A percentile compares a stretch with the other conserved stretches of the same genome.
phyloP scores from a whole-genome alignment of 129 eudicot species.

The Lonicera japonica region DNA sequence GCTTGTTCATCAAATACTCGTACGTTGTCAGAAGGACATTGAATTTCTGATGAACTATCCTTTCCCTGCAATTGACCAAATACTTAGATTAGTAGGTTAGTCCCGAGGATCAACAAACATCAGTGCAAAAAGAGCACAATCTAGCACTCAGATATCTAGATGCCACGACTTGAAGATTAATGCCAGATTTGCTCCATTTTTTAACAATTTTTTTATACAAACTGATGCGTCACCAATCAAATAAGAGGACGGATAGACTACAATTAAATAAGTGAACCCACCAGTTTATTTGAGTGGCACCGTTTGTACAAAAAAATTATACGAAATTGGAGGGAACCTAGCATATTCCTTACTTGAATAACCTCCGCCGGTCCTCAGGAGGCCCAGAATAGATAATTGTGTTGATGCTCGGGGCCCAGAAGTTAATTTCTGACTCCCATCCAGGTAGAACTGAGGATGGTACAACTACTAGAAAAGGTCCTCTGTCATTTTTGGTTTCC shows the following conservation, averaged over 20 bases:
- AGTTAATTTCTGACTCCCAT: slow-evolving; percentile 83
- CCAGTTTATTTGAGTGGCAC: too few species aligned
- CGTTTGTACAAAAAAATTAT: too few species aligned
- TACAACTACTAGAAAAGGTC: slow-evolving; percentile 95
- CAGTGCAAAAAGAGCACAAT: neutral
- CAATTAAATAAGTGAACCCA: too few species aligned
- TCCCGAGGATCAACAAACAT: neutral
- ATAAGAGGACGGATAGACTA: too few species aligned
- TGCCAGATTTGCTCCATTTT: too few species aligned
- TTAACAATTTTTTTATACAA: too few species aligned
- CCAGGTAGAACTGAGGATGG: slow-evolving; percentile 98
- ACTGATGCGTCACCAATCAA: too few species aligned
- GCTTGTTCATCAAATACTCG: slow-evolving; percentile 98
- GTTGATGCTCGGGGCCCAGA: slow-evolving; percentile 94
- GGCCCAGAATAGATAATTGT: slow-evolving; percentile 89
- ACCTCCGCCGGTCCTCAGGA: slow-evolving; percentile 88
- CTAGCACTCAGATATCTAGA: too few species aligned
- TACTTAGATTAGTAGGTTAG: neutral
- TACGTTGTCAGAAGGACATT: slow-evolving; percentile 95
- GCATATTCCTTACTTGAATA: slow-evolving; percentile 67
- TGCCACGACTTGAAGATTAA: slow-evolving; percentile 66
- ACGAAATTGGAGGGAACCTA: too few species aligned
- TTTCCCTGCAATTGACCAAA: slow-evolving; percentile 59
- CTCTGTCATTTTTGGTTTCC: slow-evolving; percentile 93
- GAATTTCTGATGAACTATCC: slow-evolving; percentile 83